Evolutionary conservation across 306 rosid genomes (phyloP).

Genomic region (Casuarina cunninghamiana): DNA sequence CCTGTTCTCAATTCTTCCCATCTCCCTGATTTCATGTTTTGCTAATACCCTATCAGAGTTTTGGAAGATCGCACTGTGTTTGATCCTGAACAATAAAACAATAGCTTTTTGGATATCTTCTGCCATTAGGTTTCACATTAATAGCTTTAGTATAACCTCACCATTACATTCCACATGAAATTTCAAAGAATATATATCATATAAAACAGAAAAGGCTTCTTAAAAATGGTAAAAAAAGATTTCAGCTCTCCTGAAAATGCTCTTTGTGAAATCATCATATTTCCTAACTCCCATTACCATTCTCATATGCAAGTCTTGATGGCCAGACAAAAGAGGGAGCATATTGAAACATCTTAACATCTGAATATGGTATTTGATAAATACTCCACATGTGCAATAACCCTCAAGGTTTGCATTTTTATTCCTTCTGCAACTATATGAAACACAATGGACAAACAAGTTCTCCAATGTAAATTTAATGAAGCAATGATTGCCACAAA

Average conservation of each 20-base stretch:
- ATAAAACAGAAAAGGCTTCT: background rate
- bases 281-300: background rate
- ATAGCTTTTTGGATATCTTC: background rate
- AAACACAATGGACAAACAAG: background rate
- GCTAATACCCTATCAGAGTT: background rate
- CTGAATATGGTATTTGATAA: background rate
- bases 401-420: background rate
- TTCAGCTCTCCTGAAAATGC: background rate
- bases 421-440: background rate
- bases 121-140: background rate
- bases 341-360: background rate
- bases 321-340: background rate
- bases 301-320: background rate
- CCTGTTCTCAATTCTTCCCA: background rate
- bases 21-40: background rate
- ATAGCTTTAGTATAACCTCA: background rate
- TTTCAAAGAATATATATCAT: background rate
- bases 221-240: background rate
- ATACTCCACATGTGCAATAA: background rate
- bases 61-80: background rate
- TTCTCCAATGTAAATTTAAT: background rate
- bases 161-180: background rate
- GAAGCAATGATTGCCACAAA: background rate
- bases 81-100: background rate
- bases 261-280: background rate